phyloP scores from a whole-genome alignment of 805 yeast species.

The Debaryomyces hansenii region DNA sequence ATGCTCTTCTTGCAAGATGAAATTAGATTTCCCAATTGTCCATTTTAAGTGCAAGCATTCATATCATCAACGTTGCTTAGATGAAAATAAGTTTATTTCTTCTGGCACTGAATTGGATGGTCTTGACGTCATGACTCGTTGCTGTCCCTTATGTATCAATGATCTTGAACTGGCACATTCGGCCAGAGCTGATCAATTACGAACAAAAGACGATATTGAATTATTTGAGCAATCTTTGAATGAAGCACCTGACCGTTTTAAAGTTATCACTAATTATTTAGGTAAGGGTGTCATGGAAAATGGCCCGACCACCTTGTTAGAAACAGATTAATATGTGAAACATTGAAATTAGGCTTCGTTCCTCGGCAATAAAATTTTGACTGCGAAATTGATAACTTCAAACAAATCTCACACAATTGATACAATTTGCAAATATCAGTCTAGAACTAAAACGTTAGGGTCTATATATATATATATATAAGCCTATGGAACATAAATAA shows the following conservation, averaged over 20 bases:
- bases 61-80: conserved; percentile 78
- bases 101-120: conserved; percentile 8
- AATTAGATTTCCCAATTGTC: conserved; percentile 73
- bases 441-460: not conserved
- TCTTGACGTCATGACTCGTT: conserved; percentile 8
- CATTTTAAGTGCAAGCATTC: conserved; percentile 88
- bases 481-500: not conserved
- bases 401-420: not conserved
- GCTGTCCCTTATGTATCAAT: conserved; percentile 78
- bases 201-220: conserved; percentile 60
- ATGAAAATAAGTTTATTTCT: conserved; percentile 39
- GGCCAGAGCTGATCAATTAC: conserved; percentile 58
- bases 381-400: not conserved
- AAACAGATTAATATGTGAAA: not conserved
- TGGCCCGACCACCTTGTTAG: conserved; percentile 18
- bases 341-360: not conserved
- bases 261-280: conserved; percentile 74
- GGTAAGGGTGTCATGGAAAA: conserved; percentile 84
- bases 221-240: conserved; percentile 58
- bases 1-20: conserved; percentile 65
- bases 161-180: conserved; percentile 67
- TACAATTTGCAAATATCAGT: not conserved
- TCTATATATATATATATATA: not conserved
- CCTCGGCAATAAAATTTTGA: not conserved
- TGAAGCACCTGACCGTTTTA: conserved; percentile 62